Base-by-base conservation (phyloP, 495 filamentous ascomycete genomes). In the Apodospora peruviana region DNA sequence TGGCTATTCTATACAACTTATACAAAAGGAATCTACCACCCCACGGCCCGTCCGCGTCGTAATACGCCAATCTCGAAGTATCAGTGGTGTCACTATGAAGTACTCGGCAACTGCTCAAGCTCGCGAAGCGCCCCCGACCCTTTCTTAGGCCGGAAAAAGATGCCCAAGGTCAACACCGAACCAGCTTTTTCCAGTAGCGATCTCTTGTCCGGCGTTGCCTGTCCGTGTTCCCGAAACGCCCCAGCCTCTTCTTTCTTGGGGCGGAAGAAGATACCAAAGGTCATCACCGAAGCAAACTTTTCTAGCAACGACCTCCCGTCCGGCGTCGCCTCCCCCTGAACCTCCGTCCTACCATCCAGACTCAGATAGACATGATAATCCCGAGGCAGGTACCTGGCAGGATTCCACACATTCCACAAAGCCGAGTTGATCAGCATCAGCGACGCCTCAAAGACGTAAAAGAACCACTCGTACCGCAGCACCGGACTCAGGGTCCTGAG, bases 391-490 rank as follows among this genome's bases (percentile, higher is more conserved):
- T 47, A 52, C 1, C 23, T 25, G 16, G 25, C 3, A 16, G 43
- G 44, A 37, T 47, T 35, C 43, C 22, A 29, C 3, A 47, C 24
- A n/a, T 47, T 47, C 50, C 43, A 52, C n/a, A 43, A 24, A 14
- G 42, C 38, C 18, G 43, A 23, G 23, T 25, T 37, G 7, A 45
- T 8, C 14, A 52, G 43, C 41, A 51, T 21, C 7, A 40, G 35
- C 21, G 22, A 17, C 23, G 50, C 50, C 19, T 52, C 43, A 20
- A 52, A 47, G 8, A 47, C 56, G 43, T 42, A 52, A 32, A 52
- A 46, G 36, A 35, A 88, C 41, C 41, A 50, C 50, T 70, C 67
- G 40, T 66, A 58, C 2, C 60, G 54, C 43, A 65, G 34, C 5
- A 70, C 40, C 9, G 65, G 65, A 16, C 48, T 64, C n/a, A 74